phyloP scores from a whole-genome alignment of 352 stramenopile genomes.

The Pythium plurisporium region DNA sequence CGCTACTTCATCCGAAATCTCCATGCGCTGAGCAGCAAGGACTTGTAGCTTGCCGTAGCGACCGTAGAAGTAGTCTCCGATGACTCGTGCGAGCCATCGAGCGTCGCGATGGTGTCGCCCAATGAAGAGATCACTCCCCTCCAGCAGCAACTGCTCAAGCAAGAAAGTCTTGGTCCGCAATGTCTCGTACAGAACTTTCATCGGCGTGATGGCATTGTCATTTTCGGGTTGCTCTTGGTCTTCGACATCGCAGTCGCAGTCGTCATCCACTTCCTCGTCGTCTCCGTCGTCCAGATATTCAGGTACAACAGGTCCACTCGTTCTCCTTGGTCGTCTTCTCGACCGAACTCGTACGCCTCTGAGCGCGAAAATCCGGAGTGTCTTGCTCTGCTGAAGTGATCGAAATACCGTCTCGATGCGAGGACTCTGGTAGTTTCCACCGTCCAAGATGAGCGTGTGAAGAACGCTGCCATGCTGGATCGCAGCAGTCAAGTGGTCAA shows the following conservation, averaged over 20 bases:
- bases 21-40: constrained; percentile 41
- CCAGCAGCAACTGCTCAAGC: constrained; percentile 57
- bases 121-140: constrained; percentile 39
- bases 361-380: constrained; percentile 39
- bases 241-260: background rate
- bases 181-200: constrained; percentile 31
- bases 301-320: background rate
- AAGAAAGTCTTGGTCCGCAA: constrained; percentile 54
- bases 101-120: constrained; percentile 23
- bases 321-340: background rate
- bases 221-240: background rate
- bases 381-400: constrained; percentile 38
- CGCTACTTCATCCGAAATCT: constrained; percentile 34
- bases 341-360: constrained; percentile 22
- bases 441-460: constrained; percentile 33
- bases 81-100: constrained; percentile 28
- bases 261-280: background rate
- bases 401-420: constrained; percentile 30
- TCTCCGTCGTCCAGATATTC: background rate
- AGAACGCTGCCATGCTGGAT: constrained; percentile 43
- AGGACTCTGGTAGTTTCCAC: constrained; percentile 29
- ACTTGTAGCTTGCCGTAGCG: constrained; percentile 49
- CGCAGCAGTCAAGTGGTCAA: constrained; percentile 38
- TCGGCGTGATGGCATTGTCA: constrained; percentile 8
- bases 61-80: constrained; percentile 77